Conservation (phyloP, 164 flowering plant genomes). For the Vitis vinifera region ASM3070453v1 NC_081813.1:3736501-3737000, state of each 20-base stretch:
- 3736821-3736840: slow-evolving; percentile 24
- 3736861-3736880: background rate
- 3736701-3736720: slow-evolving; percentile 35
- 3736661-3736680: slow-evolving; percentile 31
- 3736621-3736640: slow-evolving; percentile 31
- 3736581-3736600: slow-evolving; percentile 78
- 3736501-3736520: slow-evolving; percentile 36
- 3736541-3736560: slow-evolving; percentile 36
- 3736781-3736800: slow-evolving; percentile 81
- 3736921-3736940: too few species aligned
- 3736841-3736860: background rate
- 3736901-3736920: too few species aligned
- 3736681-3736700: slow-evolving; percentile 18
- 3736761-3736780: slow-evolving; percentile 61
- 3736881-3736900: too few species aligned
- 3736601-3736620: slow-evolving; percentile 31
- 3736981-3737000: too few species aligned
- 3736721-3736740: slow-evolving; percentile 50
- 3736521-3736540: slow-evolving; percentile 59
- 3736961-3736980: too few species aligned
- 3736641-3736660: slow-evolving; percentile 31
- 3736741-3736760: slow-evolving; percentile 45
- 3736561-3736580: slow-evolving; percentile 26
- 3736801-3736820: slow-evolving; percentile 99
- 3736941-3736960: too few species aligned